These are phyloP conservation scores for Gossypium aridum DNA, from an alignment of 441 rosid genomes.

Conservation along the genomic window DNA sequence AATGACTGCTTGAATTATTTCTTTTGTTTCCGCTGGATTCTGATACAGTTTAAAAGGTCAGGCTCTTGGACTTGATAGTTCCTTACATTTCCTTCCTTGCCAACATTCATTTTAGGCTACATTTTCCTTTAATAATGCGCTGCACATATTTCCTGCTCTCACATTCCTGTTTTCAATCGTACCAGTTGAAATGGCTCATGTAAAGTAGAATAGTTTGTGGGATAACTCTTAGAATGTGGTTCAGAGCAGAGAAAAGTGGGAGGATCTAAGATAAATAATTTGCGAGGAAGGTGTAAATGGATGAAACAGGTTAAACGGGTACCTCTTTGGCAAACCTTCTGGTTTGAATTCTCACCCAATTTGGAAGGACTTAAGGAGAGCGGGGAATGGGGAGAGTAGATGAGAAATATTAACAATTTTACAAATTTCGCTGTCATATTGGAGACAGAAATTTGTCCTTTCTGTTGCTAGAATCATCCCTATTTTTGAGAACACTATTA, in stretches of 20 bases:
- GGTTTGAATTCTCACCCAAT: not conserved
- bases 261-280: conserved; percentile 4
- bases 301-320: not conserved
- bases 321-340: not conserved
- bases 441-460: not conserved
- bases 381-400: not conserved
- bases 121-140: not conserved
- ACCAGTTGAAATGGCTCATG: not conserved
- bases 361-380: not conserved
- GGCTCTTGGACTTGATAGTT: conserved; percentile 16
- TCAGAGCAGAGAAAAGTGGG: not conserved
- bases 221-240: not conserved
- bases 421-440: not conserved
- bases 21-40: conserved; percentile 99
- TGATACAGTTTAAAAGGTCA: conserved; percentile 94
- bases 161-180: not conserved
- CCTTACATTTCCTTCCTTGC: not conserved
- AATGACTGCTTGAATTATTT: conserved; percentile 97
- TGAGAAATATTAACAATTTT: not conserved
- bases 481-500: not conserved
- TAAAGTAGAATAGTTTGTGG: not conserved
- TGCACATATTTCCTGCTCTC: not conserved
- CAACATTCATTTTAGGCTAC: not conserved
- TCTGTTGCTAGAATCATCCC: not conserved
- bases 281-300: not conserved